Percentiles rank a stretch among this genome's conserved stretches.
Conservation (phyloP, 441 rosid species). For the Erodium texanum region DNA sequence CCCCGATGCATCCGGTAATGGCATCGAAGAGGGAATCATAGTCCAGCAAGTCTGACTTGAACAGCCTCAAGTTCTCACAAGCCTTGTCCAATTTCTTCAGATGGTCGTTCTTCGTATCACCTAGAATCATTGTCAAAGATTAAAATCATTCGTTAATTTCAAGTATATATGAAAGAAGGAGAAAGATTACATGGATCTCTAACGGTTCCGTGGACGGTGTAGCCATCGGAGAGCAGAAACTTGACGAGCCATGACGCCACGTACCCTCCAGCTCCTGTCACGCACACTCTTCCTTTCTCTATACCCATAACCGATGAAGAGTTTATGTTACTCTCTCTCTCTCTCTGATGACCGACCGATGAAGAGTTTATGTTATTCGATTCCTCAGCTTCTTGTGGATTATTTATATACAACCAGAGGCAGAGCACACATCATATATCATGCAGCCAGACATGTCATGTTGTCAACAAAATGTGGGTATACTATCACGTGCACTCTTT, state of each 20-base stretch:
- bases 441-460: no score
- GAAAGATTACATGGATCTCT: constrained; percentile 5
- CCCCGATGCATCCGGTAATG: constrained; percentile 33
- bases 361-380: no score
- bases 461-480: no score
- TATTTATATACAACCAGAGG: no score
- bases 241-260: neutral
- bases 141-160: no score
- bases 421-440: no score
- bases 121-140: constrained; percentile 19
- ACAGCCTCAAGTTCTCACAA: constrained; percentile 30
- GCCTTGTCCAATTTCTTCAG: constrained; percentile 32
- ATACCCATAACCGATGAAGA: neutral
- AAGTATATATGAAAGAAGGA: no score
- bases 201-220: neutral
- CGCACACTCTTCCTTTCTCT: neutral
- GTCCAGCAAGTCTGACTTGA: constrained; percentile 35
- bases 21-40: constrained; percentile 32
- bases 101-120: constrained; percentile 32
- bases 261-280: neutral
- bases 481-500: no score
- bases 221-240: neutral
- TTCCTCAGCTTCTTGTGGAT: no score
- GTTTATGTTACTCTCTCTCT: no score
- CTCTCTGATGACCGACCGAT: no score